Evolutionary conservation across 345 rosid genomes (phyloP).

Genomic region (Linum usitatissimum): DNA sequence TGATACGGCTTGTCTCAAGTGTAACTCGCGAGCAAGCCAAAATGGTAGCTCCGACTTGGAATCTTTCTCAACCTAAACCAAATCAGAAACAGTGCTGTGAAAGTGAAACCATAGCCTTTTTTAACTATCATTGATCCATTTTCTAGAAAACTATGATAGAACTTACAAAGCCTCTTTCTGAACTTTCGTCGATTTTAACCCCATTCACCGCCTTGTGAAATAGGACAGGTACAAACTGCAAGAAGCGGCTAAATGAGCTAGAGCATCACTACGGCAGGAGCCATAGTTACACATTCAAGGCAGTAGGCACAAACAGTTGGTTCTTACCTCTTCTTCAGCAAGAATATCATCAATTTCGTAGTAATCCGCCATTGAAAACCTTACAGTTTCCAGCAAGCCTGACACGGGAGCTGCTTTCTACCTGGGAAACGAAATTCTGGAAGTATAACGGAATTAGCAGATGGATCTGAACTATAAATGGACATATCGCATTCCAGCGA

Average conservation of each 20-base stretch:
- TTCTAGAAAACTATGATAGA: not conserved
- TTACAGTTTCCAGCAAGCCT: not conserved
- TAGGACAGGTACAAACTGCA: conserved; percentile 51
- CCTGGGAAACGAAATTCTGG: not conserved
- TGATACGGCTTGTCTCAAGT: conserved; percentile 55
- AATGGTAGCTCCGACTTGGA: conserved; percentile 65
- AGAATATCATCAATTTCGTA: conserved; percentile 68
- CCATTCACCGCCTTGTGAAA: conserved; percentile 52
- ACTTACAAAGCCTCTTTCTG: conserved; percentile 56
- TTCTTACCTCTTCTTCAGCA: conserved; percentile 57
- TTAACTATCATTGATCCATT: not conserved
- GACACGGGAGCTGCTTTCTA: not conserved
- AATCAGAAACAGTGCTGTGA: not conserved
- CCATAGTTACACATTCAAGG: not conserved
- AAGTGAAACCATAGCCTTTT: not conserved
- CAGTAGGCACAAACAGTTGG: too few species aligned
- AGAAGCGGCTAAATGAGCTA: not conserved
- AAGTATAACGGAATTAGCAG: not conserved
- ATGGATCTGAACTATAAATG: too few species aligned
- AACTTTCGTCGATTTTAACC: conserved; percentile 66
- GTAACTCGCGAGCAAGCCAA: conserved; percentile 75
- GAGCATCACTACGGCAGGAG: not conserved
- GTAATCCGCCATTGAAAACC: conserved; percentile 38
- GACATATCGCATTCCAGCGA: not conserved
- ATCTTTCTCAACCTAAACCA: conserved; percentile 58